Conservation (phyloP, 2,329 filamentous ascomycete genomes). For the Pseudogymnoascus destructans region DNA sequence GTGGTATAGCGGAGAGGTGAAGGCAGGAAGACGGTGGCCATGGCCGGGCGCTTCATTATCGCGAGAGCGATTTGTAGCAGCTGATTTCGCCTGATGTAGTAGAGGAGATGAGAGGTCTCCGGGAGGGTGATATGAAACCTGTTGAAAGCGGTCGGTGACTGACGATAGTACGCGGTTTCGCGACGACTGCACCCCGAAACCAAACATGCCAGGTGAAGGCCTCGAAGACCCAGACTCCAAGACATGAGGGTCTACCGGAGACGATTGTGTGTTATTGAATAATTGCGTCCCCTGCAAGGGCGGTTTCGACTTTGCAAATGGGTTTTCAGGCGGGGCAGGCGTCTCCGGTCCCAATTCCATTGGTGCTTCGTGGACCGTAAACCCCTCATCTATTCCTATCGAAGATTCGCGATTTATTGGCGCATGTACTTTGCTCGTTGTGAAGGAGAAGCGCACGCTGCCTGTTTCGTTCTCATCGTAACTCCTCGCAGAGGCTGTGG, state of each 20-base stretch:
- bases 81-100: background rate
- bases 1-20: background rate
- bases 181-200: background rate
- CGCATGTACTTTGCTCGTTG: background rate
- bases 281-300: background rate
- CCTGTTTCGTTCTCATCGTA: constrained; percentile 4
- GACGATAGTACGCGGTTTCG: background rate
- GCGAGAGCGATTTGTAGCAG: background rate
- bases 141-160: background rate
- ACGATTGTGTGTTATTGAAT: constrained; percentile 5
- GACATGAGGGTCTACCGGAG: background rate
- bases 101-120: background rate
- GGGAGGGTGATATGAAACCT: background rate
- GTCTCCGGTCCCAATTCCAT: background rate
- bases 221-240: background rate
- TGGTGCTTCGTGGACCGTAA: background rate
- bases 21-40: background rate
- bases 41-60: background rate
- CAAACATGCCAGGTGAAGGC: constrained; percentile 6
- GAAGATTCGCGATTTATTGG: background rate
- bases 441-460: background rate
- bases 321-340: background rate
- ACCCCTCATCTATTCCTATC: background rate
- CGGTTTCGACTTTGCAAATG: constrained; percentile 1
- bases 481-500: background rate